Percentiles rank a stretch among this genome's conserved stretches.
phyloP scores from a whole-genome alignment of 2,329 filamentous ascomycete genomes.

The Scedosporium minutisporum region DNA sequence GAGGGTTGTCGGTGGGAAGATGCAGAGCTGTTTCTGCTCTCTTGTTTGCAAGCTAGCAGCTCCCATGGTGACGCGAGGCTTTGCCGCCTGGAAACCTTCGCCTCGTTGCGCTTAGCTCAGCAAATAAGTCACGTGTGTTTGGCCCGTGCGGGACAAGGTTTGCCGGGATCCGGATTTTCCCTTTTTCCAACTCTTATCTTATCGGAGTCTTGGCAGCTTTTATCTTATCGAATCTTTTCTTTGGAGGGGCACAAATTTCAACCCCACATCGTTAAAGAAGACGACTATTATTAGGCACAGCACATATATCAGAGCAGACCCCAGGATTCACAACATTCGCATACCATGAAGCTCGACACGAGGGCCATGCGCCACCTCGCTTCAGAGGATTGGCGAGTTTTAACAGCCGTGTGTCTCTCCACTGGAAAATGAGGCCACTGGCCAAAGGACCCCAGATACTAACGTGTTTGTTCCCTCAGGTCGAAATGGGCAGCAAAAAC shows the following conservation, averaged over 20 bases:
- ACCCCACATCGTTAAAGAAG: not conserved
- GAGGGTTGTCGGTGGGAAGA: conserved; percentile 6
- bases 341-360: conserved; percentile 83
- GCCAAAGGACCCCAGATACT: conserved; percentile 12
- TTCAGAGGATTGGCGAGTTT: conserved; percentile 87
- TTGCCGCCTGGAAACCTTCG: conserved; percentile 21
- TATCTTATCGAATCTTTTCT: conserved; percentile 2
- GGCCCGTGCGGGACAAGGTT: not conserved
- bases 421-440: conserved; percentile 15
- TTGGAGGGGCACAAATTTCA: conserved; percentile 5
- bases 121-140: not conserved
- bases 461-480: conserved; percentile 38
- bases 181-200: conserved; percentile 3
- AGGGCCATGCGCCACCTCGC: conserved; percentile 88
- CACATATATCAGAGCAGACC: not conserved
- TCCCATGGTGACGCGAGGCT: conserved; percentile 24
- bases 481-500: conserved; percentile 89
- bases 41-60: conserved; percentile 6
- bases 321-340: not conserved
- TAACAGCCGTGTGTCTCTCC: conserved; percentile 63
- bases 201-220: not conserved
- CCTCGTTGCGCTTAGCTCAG: conserved; percentile 4
- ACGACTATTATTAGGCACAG: not conserved
- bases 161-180: not conserved
- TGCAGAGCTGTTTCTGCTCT: not conserved